Base-by-base conservation (phyloP, 371 early-diverging fungal genomes). In the Mortierella sp. region DNA sequence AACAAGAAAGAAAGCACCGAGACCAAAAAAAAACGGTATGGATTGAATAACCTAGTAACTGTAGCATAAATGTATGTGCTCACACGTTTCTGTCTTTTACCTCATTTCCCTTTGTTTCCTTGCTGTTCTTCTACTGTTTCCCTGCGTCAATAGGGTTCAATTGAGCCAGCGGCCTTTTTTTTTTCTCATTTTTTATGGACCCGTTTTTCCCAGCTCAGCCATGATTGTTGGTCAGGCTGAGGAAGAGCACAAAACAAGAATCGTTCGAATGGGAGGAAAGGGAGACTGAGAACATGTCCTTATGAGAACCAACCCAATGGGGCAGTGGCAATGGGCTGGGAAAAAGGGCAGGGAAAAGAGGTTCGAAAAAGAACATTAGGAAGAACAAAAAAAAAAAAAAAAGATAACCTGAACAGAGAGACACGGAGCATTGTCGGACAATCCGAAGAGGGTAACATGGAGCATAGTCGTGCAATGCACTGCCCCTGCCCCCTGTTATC, bases 171-270 rank as follows among this genome's bases (percentile, higher is more conserved):
- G 70, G 41, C n/a, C 16, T 70, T 70, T 70, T 44, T 43, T 70
- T 70, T 70, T 21, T 27, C 43, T 43, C 32, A 24, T 55, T 4
- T n/a, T 29, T 35, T 63, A 16, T 63, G 63, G 63, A 63, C 63
- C 63, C 63, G 63, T 63, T 63, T 56, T 60, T 63, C 35, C 35
- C 63, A 63, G 63, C 63, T 63, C 63, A 63, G 63, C 63, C 63
- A 63, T 51, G 5, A 6, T 21, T 4, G 21, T 21, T 63, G 35
- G 35, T 18, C 63, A 35, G 63, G 63, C 63, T 63, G 70, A 70
- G 43, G 35, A 24, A 70, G 35, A 14, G 5, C 60, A 32, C 60
- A 32, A 14, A 60, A 58, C n/a, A 27, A 58, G 60, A 58, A 27
- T 29, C n/a, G 11, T 56, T 11, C 10, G 60, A 58, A 58, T 29